A percentile compares a stretch with the other conserved stretches of the same genome.
Evolutionary conservation across 73 alveolate genomes (phyloP).

Genomic region (Durusdinium trenchii): DNA sequence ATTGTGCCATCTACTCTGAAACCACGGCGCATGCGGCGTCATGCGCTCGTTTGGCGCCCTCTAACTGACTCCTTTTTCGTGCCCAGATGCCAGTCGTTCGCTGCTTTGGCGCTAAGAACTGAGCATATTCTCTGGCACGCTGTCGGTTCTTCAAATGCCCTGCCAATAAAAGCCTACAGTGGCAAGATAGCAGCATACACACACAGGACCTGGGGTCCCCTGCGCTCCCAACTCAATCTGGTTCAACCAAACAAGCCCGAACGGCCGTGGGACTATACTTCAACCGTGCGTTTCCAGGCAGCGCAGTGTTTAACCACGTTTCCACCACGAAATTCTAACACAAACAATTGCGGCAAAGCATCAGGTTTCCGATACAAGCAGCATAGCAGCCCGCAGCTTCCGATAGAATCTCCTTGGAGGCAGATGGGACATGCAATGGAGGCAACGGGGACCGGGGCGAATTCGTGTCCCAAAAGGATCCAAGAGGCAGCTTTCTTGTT

Average conservation of each 20-base stretch:
- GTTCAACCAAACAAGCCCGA: neutral
- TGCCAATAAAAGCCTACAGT: constrained; percentile 55
- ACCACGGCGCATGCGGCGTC: too few species aligned
- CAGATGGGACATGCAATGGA: neutral
- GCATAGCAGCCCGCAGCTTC: constrained; percentile 65
- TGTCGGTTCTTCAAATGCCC: constrained; percentile 18
- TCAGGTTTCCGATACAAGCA: constrained; percentile 2
- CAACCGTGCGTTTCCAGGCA: neutral
- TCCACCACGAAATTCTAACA: neutral
- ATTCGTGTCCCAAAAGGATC: neutral
- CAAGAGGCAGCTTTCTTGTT: constrained; percentile 34
- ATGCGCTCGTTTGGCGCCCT: too few species aligned
- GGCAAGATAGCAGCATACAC: too few species aligned
- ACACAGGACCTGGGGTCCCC: neutral
- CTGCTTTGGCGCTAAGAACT: constrained; percentile 18
- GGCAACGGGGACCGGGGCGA: neutral
- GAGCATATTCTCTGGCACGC: constrained; percentile 57
- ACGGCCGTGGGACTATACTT: neutral
- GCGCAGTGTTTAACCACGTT: neutral
- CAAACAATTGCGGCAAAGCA: neutral
- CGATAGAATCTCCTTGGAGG: constrained; percentile 20
- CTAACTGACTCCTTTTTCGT: neutral
- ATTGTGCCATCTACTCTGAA: too few species aligned
- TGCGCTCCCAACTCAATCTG: neutral
- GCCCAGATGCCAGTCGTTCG: neutral